These are phyloP conservation scores for Talaromyces sp. DNA, from an alignment of 2,329 filamentous ascomycete genomes.

Conservation along the genomic window DNA sequence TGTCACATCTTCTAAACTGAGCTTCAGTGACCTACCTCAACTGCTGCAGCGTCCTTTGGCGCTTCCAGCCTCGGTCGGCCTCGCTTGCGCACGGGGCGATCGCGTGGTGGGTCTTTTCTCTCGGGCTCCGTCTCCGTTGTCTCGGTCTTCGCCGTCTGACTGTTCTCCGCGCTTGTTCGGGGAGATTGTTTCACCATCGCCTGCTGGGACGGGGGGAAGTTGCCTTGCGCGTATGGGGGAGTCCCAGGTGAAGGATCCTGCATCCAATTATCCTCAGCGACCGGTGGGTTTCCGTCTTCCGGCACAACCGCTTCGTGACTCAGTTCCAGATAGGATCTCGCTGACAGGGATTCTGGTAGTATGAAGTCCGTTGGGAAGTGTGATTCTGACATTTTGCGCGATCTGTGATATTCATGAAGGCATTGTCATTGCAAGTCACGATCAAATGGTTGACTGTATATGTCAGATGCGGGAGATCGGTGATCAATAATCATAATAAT, in stretches of 20 bases:
- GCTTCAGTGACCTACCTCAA: no score
- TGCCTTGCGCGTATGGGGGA: neutral
- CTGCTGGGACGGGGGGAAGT: constrained; percentile 9
- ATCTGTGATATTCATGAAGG: neutral
- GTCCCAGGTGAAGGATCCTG: neutral
- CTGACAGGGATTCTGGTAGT: constrained; percentile 18
- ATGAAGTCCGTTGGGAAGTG: constrained; percentile 4
- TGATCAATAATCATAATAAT: constrained; percentile 1
- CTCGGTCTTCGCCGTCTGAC: constrained; percentile 1
- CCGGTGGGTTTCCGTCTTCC: neutral
- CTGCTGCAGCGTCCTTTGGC: constrained; percentile 23
- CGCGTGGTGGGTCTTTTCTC: constrained; percentile 3
- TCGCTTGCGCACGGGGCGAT: constrained; percentile 22
- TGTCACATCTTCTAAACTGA: neutral
- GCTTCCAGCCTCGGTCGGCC: constrained; percentile 23
- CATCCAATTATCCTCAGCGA: neutral
- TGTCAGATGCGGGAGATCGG: no score
- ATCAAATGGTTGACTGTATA: neutral
- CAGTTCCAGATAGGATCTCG: constrained; percentile 24
- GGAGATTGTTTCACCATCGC: neutral
- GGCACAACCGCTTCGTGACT: neutral
- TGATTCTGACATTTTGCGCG: constrained; percentile 6
- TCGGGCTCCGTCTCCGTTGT: neutral
- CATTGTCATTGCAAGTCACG: neutral
- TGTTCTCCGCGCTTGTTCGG: constrained; percentile 7